Conservation (phyloP, 2,329 filamentous ascomycete species). For the Sporothrix variecibatus region DNA sequence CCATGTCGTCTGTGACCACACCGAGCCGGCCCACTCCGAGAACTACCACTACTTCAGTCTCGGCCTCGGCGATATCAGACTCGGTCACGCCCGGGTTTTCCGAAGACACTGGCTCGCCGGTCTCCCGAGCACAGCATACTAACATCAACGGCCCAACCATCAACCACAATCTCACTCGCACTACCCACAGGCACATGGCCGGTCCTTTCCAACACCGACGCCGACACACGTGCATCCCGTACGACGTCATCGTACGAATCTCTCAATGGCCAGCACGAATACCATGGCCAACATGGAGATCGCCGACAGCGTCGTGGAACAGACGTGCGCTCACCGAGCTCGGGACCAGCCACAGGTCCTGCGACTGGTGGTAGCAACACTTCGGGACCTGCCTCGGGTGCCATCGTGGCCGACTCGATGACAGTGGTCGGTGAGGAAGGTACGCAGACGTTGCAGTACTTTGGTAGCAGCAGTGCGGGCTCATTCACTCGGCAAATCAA, state of each 20-base stretch:
- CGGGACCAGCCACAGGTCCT: neutral
- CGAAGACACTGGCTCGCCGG: neutral
- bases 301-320: neutral
- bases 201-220: neutral
- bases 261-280: neutral
- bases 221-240: neutral
- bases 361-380: neutral
- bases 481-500: conserved; percentile 21
- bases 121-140: neutral
- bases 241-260: neutral
- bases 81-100: neutral
- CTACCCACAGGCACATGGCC: neutral
- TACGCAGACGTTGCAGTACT: conserved; percentile 5
- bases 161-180: neutral
- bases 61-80: neutral
- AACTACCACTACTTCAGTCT: neutral
- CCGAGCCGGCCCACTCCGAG: neutral
- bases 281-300: neutral
- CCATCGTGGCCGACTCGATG: neutral
- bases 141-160: neutral
- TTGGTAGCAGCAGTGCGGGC: conserved; percentile 23
- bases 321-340: neutral
- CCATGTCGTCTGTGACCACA: neutral
- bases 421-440: neutral
- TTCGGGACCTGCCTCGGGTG: neutral